Conservation (phyloP, 768 basidiomycete genomes). For the Tricholomella constricta region DNA sequence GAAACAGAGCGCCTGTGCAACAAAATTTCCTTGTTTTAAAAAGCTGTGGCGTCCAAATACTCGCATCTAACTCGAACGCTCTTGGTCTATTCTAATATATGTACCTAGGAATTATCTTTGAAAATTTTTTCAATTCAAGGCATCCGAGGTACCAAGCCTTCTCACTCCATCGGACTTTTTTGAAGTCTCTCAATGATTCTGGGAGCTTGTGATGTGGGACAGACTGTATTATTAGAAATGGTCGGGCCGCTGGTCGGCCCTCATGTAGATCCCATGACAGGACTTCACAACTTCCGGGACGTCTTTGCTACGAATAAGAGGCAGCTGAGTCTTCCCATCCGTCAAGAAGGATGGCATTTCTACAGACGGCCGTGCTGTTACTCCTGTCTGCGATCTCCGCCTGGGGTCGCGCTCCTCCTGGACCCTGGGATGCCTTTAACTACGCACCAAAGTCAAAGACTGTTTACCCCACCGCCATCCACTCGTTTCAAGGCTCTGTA, state of each 20-base stretch:
- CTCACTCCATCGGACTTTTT: too few species aligned
- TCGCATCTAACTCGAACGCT: too few species aligned
- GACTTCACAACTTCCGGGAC: background rate
- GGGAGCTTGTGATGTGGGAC: too few species aligned
- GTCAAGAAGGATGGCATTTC: background rate
- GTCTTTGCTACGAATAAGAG: background rate
- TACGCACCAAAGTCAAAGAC: conserved; percentile 48
- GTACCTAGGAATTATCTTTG: too few species aligned
- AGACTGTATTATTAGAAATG: too few species aligned
- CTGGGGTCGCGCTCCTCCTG: conserved; percentile 38
- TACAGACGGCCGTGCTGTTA: background rate
- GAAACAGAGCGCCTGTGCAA: too few species aligned
- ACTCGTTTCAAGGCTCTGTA: conserved; percentile 38
- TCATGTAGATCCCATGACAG: conserved; percentile 2
- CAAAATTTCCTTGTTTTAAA: too few species aligned
- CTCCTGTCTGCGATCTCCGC: background rate
- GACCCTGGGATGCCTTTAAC: conserved; percentile 57
- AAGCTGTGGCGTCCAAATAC: too few species aligned
- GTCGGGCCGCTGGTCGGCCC: conserved; percentile 9
- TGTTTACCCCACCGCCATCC: conserved; percentile 44
- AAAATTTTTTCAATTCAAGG: too few species aligned
- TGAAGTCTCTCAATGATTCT: too few species aligned
- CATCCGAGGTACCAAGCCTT: too few species aligned
- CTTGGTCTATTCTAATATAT: too few species aligned
- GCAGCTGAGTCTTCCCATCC: background rate